Percentiles rank a stretch among this genome's conserved stretches.
Evolutionary conservation across 148 eudicot species (phyloP).

Genomic region (Rhododendron henanense): DNA sequence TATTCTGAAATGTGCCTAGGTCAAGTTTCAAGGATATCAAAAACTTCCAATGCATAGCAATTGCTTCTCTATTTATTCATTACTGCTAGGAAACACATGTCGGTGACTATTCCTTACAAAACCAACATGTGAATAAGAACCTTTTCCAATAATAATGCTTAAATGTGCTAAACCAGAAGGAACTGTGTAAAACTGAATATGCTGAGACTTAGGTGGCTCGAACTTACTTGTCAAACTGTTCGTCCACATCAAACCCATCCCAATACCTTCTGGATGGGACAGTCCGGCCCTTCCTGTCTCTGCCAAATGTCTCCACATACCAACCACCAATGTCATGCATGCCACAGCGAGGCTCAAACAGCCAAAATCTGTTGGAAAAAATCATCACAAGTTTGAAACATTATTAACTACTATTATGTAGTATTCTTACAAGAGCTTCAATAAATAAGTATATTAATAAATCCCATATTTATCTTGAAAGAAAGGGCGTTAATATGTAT

Average conservation of each 20-base stretch:
- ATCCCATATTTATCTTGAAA: not conserved
- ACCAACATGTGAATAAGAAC: constrained; percentile 3
- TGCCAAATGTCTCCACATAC: constrained; percentile 92
- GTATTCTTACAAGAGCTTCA: not conserved
- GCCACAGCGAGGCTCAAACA: constrained; percentile 97
- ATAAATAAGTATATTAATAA: not conserved
- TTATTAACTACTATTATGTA: not conserved
- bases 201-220: not conserved
- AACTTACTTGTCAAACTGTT: constrained; percentile 65
- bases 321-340: constrained; percentile 96
- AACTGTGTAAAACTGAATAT: constrained; percentile 6
- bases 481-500: not conserved
- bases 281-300: constrained; percentile 62
- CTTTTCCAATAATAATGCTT: not conserved
- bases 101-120: not conserved
- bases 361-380: constrained; percentile 63
- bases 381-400: not conserved
- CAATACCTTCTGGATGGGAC: constrained; percentile 72
- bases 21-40: not conserved
- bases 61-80: not conserved
- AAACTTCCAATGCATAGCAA: not conserved
- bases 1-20: not conserved
- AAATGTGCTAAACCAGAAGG: not conserved
- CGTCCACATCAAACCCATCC: constrained; percentile 59
- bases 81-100: not conserved